A percentile compares a stretch with the other conserved stretches of the same genome.
Evolutionary conservation across 495 filamentous ascomycete species (phyloP).

Genomic region (Apodospora peruviana): DNA sequence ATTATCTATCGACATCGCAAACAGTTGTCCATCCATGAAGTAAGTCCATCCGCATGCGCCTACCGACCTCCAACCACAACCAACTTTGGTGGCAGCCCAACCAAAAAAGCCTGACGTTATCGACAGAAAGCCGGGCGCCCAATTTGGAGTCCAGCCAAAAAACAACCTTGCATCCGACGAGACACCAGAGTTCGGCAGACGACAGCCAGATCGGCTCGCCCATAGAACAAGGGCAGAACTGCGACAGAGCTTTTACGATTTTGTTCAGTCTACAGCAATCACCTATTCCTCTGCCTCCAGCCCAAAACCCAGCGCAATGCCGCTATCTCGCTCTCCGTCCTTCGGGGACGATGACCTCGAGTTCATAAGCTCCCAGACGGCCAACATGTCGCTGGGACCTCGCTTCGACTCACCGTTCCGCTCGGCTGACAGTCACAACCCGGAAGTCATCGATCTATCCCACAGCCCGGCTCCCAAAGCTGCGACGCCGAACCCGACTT

Average conservation of each 20-base stretch:
- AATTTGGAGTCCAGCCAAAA: conserved; percentile 30
- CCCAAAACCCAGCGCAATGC: conserved; percentile 10
- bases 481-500: conserved; percentile 18
- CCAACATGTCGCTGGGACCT: conserved; percentile 22
- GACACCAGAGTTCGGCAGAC: conserved; percentile 14
- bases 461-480: conserved; percentile 19
- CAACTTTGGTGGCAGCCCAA: not conserved
- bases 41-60: not conserved
- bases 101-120: not conserved
- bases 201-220: not conserved
- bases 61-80: not conserved
- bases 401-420: conserved; percentile 8
- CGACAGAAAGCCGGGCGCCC: conserved; percentile 30
- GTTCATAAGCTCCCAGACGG: conserved; percentile 27
- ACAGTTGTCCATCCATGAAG: not conserved
- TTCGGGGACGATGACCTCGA: conserved; percentile 34
- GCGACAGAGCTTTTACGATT: conserved; percentile 23
- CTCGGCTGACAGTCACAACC: conserved; percentile 1
- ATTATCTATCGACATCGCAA: no score
- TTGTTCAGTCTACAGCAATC: conserved; percentile 19
- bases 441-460: conserved; percentile 18
- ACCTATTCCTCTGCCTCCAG: conserved; percentile 8
- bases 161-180: conserved; percentile 27
- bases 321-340: conserved; percentile 16
- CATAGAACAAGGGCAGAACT: conserved; percentile 11